phyloP scores from a whole-genome alignment of 73 alveolate genomes.

The Uronychia setigera region DNA sequence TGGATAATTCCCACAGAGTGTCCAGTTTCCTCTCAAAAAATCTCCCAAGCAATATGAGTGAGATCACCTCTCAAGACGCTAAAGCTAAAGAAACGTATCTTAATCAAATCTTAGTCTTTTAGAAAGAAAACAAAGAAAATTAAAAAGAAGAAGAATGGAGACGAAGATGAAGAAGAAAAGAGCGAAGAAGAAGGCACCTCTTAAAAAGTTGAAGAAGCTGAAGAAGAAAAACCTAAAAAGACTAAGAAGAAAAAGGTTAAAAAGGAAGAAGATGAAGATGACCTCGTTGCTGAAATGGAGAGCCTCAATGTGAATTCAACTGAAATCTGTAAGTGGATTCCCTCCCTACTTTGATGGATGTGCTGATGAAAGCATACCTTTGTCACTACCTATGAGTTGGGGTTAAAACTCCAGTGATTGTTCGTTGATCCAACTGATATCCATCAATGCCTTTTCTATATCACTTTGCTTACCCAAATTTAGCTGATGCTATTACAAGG shows the following conservation, averaged over 20 bases:
- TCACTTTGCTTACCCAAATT: not conserved
- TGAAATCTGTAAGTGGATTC: conserved; percentile 29
- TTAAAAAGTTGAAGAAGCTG: too few species aligned
- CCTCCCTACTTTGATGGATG: not conserved
- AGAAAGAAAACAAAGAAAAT: conserved; percentile 38
- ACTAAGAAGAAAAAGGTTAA: conserved; percentile 23
- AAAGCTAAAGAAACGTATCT: not conserved
- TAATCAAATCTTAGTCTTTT: not conserved
- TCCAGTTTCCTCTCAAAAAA: conserved; percentile 70
- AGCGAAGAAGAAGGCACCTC: conserved; percentile 26
- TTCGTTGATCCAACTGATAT: not conserved
- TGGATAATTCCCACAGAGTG: conserved; percentile 80
- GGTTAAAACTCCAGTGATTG: not conserved
- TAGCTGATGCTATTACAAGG: conserved; percentile 37
- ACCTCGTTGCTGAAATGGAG: conserved; percentile 42
- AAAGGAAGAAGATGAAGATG: conserved; percentile 63
- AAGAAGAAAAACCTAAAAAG: conserved; percentile 14
- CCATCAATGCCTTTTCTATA: not conserved
- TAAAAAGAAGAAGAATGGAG: conserved; percentile 24
- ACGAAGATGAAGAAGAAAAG: conserved; percentile 18
- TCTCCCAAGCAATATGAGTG: conserved; percentile 71
- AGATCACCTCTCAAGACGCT: conserved; percentile 33
- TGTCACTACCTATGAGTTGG: conserved; percentile 60
- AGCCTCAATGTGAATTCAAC: conserved; percentile 39
- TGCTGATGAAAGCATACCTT: conserved; percentile 41